Evolutionary conservation across 2,329 filamentous ascomycete genomes (phyloP), one percentile per base, ranked within the genome.

Genomic region (Exophiala aquamarina): DNA sequence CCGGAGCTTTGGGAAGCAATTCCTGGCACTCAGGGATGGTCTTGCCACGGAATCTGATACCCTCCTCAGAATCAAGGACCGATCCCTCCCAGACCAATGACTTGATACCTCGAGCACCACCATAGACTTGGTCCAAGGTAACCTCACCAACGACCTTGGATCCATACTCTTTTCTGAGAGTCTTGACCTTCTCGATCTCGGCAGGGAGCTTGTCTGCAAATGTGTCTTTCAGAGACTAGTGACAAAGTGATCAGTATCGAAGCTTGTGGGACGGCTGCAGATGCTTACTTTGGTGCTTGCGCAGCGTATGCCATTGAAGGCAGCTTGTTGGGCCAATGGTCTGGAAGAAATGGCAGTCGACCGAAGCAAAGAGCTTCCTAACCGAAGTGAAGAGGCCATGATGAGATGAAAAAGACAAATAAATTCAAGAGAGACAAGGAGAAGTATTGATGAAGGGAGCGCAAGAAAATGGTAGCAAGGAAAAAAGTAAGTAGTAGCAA

Each of bases 171-270:
- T 96, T 96, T 73, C 89, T 84, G 67, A 98, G 85, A 73, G 89
- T 84, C 89, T 98, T 98, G 80, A 98, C 90, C 83, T 97, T 89
- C 78, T 98, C 93, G 69, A 96, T 86, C 83, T 97, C 94, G 71
- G 85, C 89, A 63, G 93, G 93, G 56, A 98, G 81, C 67, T 92
- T 86, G 72, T 93, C 91, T 70, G 92, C 92, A 73, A 98, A 97
- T 69, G 90, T 92, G 73, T 98, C 93, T 81, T 98, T 98, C 70
- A 98, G 77, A 62, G 90, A 90, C 93, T 98, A 62, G 46, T 58
- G 58, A 41, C 38, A 28, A 17, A n/a, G 10, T 13, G 26, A 44
- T 50, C 41, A 54, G 41, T 23, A 41, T 15, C n/a, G 51, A 63
- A 59, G 95, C 89, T 66, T 95, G 88, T 40, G 94, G 81, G 68